Percentiles rank a stretch among this genome's conserved stretches.
phyloP scores from a whole-genome alignment of 208 protist species.

The Vickermania spadyakhi region DNA sequence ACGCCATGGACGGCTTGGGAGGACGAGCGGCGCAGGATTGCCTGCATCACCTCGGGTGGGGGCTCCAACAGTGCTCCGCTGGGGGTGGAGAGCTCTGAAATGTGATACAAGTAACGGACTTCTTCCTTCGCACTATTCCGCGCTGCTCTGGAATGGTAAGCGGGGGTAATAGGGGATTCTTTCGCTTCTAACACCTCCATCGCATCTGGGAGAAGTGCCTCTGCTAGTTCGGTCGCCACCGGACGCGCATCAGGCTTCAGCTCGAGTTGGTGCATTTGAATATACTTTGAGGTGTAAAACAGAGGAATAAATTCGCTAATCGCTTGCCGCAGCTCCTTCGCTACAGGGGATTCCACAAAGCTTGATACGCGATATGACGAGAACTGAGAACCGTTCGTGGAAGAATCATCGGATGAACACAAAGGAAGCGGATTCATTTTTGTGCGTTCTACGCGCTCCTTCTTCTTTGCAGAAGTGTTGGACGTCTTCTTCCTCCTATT shows the following conservation, averaged over 20 bases:
- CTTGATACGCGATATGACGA: too few species aligned
- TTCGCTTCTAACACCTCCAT: not conserved
- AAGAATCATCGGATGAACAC: not conserved
- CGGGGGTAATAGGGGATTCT: not conserved
- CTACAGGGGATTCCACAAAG: not conserved
- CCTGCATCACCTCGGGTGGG: slow-evolving; percentile 28
- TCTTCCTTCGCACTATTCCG: not conserved
- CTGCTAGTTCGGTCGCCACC: not conserved
- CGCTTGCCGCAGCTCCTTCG: not conserved
- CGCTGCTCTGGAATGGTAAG: not conserved
- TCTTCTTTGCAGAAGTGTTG: not conserved
- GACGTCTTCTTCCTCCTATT: too few species aligned
- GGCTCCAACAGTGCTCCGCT: not conserved
- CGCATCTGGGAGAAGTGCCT: not conserved
- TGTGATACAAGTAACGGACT: slow-evolving; percentile 55
- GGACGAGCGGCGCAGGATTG: slow-evolving; percentile 27
- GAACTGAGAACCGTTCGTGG: not conserved
- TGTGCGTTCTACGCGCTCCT: not conserved
- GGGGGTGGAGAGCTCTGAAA: slow-evolving; percentile 36
- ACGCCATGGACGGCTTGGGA: slow-evolving; percentile 46
- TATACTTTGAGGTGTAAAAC: not conserved
- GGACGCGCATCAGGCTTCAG: not conserved
- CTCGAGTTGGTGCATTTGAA: not conserved
- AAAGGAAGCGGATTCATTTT: not conserved
- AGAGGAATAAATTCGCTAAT: not conserved